A percentile compares a stretch with the other conserved stretches of the same genome.
Evolutionary conservation across 768 basidiomycete genomes (phyloP).

Genomic region (Trametes elegans): DNA sequence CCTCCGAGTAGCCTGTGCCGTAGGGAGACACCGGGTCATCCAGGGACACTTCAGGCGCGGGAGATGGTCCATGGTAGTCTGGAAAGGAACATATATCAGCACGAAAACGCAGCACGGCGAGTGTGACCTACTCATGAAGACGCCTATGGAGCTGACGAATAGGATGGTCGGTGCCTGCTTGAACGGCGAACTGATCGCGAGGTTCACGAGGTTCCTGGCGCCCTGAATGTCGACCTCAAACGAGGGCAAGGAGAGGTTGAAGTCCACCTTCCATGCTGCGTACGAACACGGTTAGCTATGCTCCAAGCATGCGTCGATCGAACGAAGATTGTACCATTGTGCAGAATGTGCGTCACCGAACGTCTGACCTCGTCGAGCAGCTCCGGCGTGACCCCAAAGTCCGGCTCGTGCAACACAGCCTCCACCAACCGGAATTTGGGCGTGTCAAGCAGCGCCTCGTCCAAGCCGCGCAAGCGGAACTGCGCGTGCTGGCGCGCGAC

Average conservation of each 20-base stretch:
- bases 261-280: slow-evolving; percentile 41
- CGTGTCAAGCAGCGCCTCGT: slow-evolving; percentile 26
- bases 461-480: slow-evolving; percentile 33
- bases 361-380: slow-evolving; percentile 15
- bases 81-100: not conserved
- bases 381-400: slow-evolving; percentile 16
- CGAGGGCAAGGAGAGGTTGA: slow-evolving; percentile 38
- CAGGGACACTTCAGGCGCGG: slow-evolving; percentile 2
- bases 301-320: too few species aligned
- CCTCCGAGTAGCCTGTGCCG: slow-evolving; percentile 30
- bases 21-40: slow-evolving; percentile 11
- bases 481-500: slow-evolving; percentile 28
- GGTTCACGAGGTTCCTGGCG: slow-evolving; percentile 16
- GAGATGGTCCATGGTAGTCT: slow-evolving; percentile 10
- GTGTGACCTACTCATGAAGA: slow-evolving; percentile 6
- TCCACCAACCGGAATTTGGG: slow-evolving; percentile 37
- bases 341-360: slow-evolving; percentile 15
- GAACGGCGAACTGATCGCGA: slow-evolving; percentile 15
- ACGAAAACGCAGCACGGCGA: too few species aligned
- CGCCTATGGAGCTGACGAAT: slow-evolving; percentile 15
- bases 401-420: slow-evolving; percentile 24
- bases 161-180: not conserved
- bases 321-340: slow-evolving; percentile 28
- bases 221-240: slow-evolving; percentile 37
- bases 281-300: not conserved